Percentiles rank a stretch among this genome's conserved stretches.
phyloP scores from a whole-genome alignment of 2,329 filamentous ascomycete species.

The Pseudogymnoascus sp. region DNA sequence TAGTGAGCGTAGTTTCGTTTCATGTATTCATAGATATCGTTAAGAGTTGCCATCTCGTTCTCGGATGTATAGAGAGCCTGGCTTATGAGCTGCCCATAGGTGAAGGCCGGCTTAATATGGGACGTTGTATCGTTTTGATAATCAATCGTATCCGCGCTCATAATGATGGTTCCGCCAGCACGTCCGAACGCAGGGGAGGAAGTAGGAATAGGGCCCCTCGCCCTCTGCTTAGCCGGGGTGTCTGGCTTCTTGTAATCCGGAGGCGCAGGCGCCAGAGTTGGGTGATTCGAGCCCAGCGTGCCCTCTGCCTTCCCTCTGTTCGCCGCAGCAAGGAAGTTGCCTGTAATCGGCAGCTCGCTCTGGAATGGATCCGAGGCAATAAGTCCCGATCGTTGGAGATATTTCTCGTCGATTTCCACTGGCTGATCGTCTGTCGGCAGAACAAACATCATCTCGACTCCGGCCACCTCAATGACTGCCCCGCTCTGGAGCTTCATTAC shows the following conservation, averaged over 20 bases:
- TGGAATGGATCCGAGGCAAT: conserved; percentile 22
- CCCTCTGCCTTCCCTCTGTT: conserved; percentile 22
- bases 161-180: conserved; percentile 34
- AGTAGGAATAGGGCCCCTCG: conserved; percentile 17
- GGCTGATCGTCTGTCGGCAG: conserved; percentile 65
- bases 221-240: conserved; percentile 37
- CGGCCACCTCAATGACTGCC: conserved; percentile 83
- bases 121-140: conserved; percentile 75
- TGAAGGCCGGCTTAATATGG: conserved; percentile 91
- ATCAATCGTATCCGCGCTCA: conserved; percentile 51
- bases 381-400: conserved; percentile 59
- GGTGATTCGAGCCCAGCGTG: not conserved
- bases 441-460: conserved; percentile 98
- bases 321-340: not conserved
- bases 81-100: conserved; percentile 93
- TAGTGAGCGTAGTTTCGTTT: conserved; percentile 90
- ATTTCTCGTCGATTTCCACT: conserved; percentile 59
- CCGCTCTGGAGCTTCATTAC: conserved; percentile 67
- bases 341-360: conserved; percentile 9
- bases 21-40: conserved; percentile 91
- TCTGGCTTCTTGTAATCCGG: conserved; percentile 51
- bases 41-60: conserved; percentile 82
- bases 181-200: conserved; percentile 20
- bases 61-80: conserved; percentile 84
- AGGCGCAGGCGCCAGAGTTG: conserved; percentile 47